Percentiles rank a stretch among this genome's conserved stretches.
Conservation (phyloP, 192 early-diverging fungal species). For the Diversispora eburnea region DNA sequence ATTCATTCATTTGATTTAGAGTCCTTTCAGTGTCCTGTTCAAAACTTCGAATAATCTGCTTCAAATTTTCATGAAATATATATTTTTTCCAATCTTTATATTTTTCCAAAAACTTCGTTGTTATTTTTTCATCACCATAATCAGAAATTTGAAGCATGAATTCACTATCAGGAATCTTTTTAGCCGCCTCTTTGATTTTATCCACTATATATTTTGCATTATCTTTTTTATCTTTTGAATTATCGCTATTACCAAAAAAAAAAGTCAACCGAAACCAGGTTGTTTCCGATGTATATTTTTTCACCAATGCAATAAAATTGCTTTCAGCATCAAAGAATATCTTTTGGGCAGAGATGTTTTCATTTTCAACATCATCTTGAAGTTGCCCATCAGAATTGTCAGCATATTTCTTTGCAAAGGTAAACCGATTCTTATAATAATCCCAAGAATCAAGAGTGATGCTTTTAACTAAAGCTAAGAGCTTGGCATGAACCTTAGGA, state of each 20-base stretch:
- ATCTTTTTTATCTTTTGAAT: not conserved
- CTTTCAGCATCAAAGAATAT: too few relatives aligned
- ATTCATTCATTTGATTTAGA: not conserved
- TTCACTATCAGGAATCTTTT: not conserved
- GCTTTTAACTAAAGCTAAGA: not conserved
- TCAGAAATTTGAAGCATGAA: not conserved
- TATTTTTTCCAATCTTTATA: slow-evolving; percentile 10
- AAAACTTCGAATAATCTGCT: not conserved
- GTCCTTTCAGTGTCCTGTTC: not conserved
- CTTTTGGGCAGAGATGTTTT: too few relatives aligned
- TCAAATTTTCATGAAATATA: not conserved
- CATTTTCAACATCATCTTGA: not conserved
- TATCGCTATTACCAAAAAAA: too few relatives aligned
- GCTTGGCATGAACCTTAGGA: not conserved
- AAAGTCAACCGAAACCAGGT: too few relatives aligned
- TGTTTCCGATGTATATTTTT: too few relatives aligned
- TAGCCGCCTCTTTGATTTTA: not conserved
- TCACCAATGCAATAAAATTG: too few relatives aligned
- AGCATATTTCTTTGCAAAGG: not conserved
- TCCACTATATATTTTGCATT: not conserved
- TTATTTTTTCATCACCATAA: not conserved
- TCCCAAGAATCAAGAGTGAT: not conserved
- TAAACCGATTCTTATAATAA: not conserved
- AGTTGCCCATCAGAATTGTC: not conserved
- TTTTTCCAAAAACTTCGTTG: not conserved